Percentiles rank a stretch among this genome's conserved stretches.
phyloP scores from a whole-genome alignment of 805 yeast species.

The Ogataea chonburiensis region DNA sequence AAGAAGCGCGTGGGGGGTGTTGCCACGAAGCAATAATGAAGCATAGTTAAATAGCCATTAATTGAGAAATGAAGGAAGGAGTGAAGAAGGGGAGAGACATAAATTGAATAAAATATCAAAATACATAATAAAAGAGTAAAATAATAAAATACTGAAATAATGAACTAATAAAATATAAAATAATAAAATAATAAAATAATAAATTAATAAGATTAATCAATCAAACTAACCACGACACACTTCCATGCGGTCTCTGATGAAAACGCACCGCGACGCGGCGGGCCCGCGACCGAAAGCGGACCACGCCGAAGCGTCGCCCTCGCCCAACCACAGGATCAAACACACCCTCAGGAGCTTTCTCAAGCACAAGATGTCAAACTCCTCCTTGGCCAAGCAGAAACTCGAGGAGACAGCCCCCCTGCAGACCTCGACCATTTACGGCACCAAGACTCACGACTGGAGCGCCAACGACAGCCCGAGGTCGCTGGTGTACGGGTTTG shows the following conservation, averaged over 20 bases:
- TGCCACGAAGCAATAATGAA: constrained; percentile 10
- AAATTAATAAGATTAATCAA: too few relatives aligned
- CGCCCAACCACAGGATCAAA: constrained; percentile 22
- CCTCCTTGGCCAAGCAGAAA: constrained; percentile 11
- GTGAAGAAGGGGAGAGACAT: too few relatives aligned
- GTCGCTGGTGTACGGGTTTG: constrained; percentile 14
- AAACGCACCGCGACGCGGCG: constrained; percentile 29
- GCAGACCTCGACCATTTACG: constrained; percentile 27
- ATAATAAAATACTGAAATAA: not conserved
- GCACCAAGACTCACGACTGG: constrained; percentile 35
- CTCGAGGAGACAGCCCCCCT: constrained; percentile 7
- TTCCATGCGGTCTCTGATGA: constrained; percentile 33
- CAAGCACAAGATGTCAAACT: constrained; percentile 25
- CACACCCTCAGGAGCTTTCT: constrained; percentile 29
- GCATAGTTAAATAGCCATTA: constrained; percentile 6
- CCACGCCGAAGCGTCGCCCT: constrained; percentile 16
- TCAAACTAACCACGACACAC: too few relatives aligned
- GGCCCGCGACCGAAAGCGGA: constrained; percentile 11
- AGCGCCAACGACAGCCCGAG: constrained; percentile 21
- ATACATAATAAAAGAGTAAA: too few relatives aligned
- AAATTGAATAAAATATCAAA: too few relatives aligned
- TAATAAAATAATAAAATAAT: too few relatives aligned
- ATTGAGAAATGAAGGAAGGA: too few relatives aligned
- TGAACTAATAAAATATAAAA: not conserved
- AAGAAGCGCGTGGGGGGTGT: constrained; percentile 9